Conservation (phyloP, 768 basidiomycete species). For the Phylloporus sp. region DNA sequence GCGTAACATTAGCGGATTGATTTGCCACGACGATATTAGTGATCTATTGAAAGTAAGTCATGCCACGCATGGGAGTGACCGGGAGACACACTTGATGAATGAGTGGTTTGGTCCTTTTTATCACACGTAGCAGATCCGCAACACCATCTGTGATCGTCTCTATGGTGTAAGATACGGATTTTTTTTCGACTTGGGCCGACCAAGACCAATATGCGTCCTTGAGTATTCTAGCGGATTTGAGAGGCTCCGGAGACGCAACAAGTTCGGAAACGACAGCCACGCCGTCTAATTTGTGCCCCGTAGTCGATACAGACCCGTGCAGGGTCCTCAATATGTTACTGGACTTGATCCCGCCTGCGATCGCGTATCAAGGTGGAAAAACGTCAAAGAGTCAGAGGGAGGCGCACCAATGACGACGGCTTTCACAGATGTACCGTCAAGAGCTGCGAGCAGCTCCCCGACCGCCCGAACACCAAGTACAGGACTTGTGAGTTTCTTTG, state of each 20-base stretch:
- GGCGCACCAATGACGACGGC: slow-evolving; percentile 82
- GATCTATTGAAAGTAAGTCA: slow-evolving; percentile 47
- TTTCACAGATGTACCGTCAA: slow-evolving; percentile 62
- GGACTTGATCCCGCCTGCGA: slow-evolving; percentile 79
- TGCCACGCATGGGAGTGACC: not conserved
- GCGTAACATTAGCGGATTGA: slow-evolving; percentile 86
- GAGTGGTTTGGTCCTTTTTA: slow-evolving; percentile 58
- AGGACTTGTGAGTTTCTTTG: slow-evolving; percentile 66
- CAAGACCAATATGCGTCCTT: slow-evolving; percentile 36
- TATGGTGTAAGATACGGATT: slow-evolving; percentile 19
- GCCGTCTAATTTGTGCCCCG: slow-evolving; percentile 64
- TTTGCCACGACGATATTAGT: slow-evolving; percentile 87
- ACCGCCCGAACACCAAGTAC: slow-evolving; percentile 72
- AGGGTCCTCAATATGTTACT: slow-evolving; percentile 73
- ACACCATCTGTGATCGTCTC: slow-evolving; percentile 43
- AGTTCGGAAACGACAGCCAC: slow-evolving; percentile 90
- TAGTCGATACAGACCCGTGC: slow-evolving; percentile 61
- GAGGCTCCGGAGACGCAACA: slow-evolving; percentile 58
- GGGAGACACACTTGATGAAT: slow-evolving; percentile 66
- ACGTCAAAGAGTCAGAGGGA: not conserved
- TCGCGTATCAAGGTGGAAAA: not conserved
- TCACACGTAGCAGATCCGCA: slow-evolving; percentile 44
- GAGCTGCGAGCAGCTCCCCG: slow-evolving; percentile 56
- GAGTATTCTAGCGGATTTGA: slow-evolving; percentile 45
- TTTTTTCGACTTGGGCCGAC: slow-evolving; percentile 2